A percentile compares a stretch with the other conserved stretches of the same genome.
Evolutionary conservation across 352 stramenopile genomes (phyloP).

Genomic region (Pythium oligandrum): DNA sequence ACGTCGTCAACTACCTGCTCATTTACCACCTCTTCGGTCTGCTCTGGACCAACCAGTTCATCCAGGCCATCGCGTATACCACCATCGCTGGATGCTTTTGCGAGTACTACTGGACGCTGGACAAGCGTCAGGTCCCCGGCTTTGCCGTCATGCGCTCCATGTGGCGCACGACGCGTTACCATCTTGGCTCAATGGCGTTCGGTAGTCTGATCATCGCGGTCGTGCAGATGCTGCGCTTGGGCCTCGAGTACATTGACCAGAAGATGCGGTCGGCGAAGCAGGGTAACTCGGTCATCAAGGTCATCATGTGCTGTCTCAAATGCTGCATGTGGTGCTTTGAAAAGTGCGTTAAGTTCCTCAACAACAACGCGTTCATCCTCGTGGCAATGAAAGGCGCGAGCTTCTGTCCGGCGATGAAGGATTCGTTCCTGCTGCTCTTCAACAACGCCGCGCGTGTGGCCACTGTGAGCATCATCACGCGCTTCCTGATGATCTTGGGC

Average conservation of each 20-base stretch:
- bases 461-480: conserved; percentile 77
- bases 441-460: conserved; percentile 91
- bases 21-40: conserved; percentile 82
- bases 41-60: conserved; percentile 86
- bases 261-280: conserved; percentile 63
- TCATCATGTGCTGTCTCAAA: conserved; percentile 85
- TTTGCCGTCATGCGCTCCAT: conserved; percentile 51
- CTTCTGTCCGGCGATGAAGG: conserved; percentile 88
- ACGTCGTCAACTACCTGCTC: conserved; percentile 72
- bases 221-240: conserved; percentile 68
- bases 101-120: conserved; percentile 85
- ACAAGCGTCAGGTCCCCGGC: conserved; percentile 53
- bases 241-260: conserved; percentile 80
- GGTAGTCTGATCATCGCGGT: conserved; percentile 84
- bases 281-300: conserved; percentile 55
- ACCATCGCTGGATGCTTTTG: conserved; percentile 78
- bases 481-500: conserved; percentile 83
- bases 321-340: conserved; percentile 88
- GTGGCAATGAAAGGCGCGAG: conserved; percentile 83
- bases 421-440: conserved; percentile 95
- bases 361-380: conserved; percentile 88
- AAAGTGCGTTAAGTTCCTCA: conserved; percentile 89
- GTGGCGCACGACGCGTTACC: conserved; percentile 66
- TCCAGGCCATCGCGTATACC: conserved; percentile 69
- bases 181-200: conserved; percentile 85